A percentile compares a stretch with the other conserved stretches of the same genome.
phyloP scores from a whole-genome alignment of 2,329 filamentous ascomycete species.

The Xenosphaeropsis pyriputrescens region DNA sequence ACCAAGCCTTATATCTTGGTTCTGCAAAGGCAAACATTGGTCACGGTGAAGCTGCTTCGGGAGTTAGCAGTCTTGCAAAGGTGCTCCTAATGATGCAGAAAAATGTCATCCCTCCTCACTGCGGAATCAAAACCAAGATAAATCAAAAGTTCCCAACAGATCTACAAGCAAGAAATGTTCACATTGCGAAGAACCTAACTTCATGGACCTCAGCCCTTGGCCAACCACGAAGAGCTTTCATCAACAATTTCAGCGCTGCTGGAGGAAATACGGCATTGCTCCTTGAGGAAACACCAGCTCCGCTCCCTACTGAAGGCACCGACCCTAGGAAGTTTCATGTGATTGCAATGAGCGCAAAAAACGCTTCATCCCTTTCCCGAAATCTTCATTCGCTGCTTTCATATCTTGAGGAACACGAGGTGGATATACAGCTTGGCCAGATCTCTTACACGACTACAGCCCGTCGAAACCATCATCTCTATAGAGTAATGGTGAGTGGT shows the following conservation, averaged over 20 bases:
- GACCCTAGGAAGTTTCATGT: constrained; percentile 29
- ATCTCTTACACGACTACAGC: constrained; percentile 17
- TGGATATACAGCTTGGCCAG: constrained; percentile 8
- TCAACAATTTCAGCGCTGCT: constrained; percentile 30
- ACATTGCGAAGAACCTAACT: constrained; percentile 11
- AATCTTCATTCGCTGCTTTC: constrained; percentile 3
- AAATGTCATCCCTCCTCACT: constrained; percentile 11
- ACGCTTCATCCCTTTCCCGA: constrained; percentile 1
- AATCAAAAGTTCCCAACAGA: constrained; percentile 12
- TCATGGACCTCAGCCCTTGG: constrained; percentile 16
- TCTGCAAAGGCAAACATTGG: constrained; percentile 9
- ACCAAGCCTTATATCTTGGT: constrained; percentile 34
- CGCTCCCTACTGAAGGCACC: constrained; percentile 13
- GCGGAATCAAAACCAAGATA: constrained; percentile 16
- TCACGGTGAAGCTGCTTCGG: constrained; percentile 12
- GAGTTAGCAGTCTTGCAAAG: constrained; percentile 13
- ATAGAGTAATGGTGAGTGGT: constrained; percentile 33
- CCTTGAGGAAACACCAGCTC: constrained; percentile 16
- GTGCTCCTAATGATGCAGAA: constrained; percentile 13
- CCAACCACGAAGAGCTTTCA: constrained; percentile 20
- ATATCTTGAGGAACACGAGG: constrained; percentile 14
- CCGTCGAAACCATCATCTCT: constrained; percentile 43
- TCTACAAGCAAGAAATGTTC: constrained; percentile 18
- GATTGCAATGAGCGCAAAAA: constrained; percentile 32
- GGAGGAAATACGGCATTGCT: constrained; percentile 18